Evolutionary conservation across 106 monocot genomes (phyloP).

Genomic region (Dioscorea zingiberensis): DNA sequence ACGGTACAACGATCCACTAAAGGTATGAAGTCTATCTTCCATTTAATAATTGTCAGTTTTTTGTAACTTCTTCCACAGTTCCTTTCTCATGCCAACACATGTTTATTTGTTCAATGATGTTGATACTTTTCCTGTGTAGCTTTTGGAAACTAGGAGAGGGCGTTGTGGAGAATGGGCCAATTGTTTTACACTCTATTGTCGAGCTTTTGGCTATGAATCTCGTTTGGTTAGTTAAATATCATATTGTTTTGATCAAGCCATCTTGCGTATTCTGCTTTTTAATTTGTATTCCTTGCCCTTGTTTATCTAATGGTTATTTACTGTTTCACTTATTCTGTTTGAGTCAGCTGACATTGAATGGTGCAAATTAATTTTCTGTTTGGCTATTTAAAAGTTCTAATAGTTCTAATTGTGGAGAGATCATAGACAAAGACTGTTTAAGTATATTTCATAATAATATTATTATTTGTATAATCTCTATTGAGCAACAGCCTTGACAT

Average conservation of each 20-base stretch:
- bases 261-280: neutral
- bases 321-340: too few species aligned
- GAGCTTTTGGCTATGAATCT: slow-evolving; percentile 87
- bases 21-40: slow-evolving; percentile 30
- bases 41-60: neutral
- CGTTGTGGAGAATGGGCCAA: slow-evolving; percentile 99
- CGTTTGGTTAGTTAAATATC: slow-evolving; percentile 74
- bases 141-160: slow-evolving; percentile 88
- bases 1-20: slow-evolving; percentile 79
- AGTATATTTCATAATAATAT: too few species aligned
- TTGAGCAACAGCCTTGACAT: too few species aligned
- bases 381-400: too few species aligned
- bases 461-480: too few species aligned
- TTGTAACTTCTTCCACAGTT: neutral
- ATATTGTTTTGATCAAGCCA: neutral
- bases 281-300: too few species aligned
- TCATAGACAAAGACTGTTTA: too few species aligned
- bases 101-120: neutral
- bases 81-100: neutral
- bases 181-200: slow-evolving; percentile 92
- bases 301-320: too few species aligned
- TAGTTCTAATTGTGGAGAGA: too few species aligned
- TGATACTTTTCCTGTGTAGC: slow-evolving; percentile 39
- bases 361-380: too few species aligned
- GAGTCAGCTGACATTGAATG: too few species aligned